Base-by-base conservation (phyloP, 1,139 yeast species). In the Hyphopichia pseudoburtonii region DNA sequence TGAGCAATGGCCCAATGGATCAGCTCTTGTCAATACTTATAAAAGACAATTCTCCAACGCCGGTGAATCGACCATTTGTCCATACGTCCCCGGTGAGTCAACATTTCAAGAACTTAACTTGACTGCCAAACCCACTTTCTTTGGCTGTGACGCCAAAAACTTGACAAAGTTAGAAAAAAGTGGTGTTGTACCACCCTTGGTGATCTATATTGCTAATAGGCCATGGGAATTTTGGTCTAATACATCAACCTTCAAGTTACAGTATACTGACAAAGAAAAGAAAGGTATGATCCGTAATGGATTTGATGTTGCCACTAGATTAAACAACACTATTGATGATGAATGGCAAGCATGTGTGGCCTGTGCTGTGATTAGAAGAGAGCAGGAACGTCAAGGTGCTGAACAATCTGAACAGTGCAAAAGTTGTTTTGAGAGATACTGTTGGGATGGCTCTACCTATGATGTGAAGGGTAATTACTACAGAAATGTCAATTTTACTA, bases 321-420 rank as follows among this genome's bases (percentile, higher is more conserved):
- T 56, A 25, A 64, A 65, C 48, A 52, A 53, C 15, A 60, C 73
- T 6, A 50, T 66, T 35, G 75, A 69, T 43, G 41, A 47, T 1
- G 62, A 64, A 26, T 70, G 69, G 67, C 56, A 57, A 3, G 63
- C 66, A 4, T 70, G 76, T 53, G 69, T 69, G 11, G 68, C 60
- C 32, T 70, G 75, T 54, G 76, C 75, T 11, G 54, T 69, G 28
- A 65, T 70, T 27, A 58, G 70, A 41, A 57, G 76, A 49, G 70
- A 65, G 42, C 71, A 69, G 48, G 75, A 70, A 45, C 55, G 73
- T 42, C 54, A 54, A 42, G 70, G 67, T 7, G 48, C 60, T 11
- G 65, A 57, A 26, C 75, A 66, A 39, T 41, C 63, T 1, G 66
- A 61, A 16, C 70, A 68, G 41, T 70, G 75, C 40, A 51, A 64